Conservation (phyloP, 2,329 filamentous ascomycete genomes). For the Drechmeria coniospora region DNA sequence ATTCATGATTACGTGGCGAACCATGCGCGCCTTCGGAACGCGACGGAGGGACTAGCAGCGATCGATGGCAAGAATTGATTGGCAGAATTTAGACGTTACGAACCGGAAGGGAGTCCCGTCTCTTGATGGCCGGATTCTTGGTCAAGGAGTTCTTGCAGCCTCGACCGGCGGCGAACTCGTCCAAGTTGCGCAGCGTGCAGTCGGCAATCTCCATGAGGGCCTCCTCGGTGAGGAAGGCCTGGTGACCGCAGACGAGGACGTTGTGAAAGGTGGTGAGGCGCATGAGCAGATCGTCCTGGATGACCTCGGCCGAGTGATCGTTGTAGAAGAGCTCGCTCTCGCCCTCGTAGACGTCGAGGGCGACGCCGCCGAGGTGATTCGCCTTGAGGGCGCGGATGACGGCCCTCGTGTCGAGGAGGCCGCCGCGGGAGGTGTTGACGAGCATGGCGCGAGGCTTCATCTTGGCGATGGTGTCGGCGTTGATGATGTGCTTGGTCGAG, state of each 20-base stretch:
- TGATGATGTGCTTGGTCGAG: slow-evolving; percentile 44
- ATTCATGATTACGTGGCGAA: too few species aligned
- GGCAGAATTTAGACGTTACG: slow-evolving; percentile 6
- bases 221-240: slow-evolving; percentile 55
- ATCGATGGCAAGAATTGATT: background rate
- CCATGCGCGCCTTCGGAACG: too few species aligned
- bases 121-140: slow-evolving; percentile 6
- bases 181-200: slow-evolving; percentile 41
- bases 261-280: slow-evolving; percentile 54
- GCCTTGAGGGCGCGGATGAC: slow-evolving; percentile 46
- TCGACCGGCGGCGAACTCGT: slow-evolving; percentile 20
- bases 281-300: slow-evolving; percentile 51
- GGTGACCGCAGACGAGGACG: slow-evolving; percentile 50
- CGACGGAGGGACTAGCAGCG: too few species aligned
- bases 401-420: slow-evolving; percentile 43
- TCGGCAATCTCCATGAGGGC: slow-evolving; percentile 48
- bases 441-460: slow-evolving; percentile 48
- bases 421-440: slow-evolving; percentile 54
- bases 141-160: slow-evolving; percentile 21
- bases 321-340: slow-evolving; percentile 50
- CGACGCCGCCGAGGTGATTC: slow-evolving; percentile 43
- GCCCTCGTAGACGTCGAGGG: slow-evolving; percentile 53
- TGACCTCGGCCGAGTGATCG: slow-evolving; percentile 48
- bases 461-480: slow-evolving; percentile 30
- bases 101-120: slow-evolving; percentile 6